Base-by-base conservation (phyloP, 208 protist genomes). In the Wallacemonas collosoma region DNA sequence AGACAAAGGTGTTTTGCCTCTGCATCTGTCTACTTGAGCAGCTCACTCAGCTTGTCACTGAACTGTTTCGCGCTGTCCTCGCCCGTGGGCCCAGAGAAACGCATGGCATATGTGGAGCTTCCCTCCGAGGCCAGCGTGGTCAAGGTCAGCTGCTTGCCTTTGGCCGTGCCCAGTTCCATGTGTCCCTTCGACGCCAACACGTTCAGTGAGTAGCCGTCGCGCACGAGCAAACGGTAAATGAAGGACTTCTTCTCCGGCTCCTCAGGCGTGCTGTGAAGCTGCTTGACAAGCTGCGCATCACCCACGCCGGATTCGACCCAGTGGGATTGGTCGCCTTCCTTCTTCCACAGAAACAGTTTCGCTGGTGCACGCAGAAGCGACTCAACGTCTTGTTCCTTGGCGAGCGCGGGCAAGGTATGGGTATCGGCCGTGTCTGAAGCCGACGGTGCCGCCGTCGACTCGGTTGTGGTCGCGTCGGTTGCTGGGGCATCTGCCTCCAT, bases 151-250 rank as follows among this genome's bases (percentile, higher is more conserved):
- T 91, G 82, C 69, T 81, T 88, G 2, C 78, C 76, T 35, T 90
- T 77, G 17, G 70, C 68, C 60, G 84, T 86, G 44, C 61, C 78
- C 0, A 95, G 56, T 11, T 78, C 43, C 48, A 95, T 81, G 26
- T 66, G 60, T 15, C 83, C 82, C 64, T 83, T 82, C 58, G 61
- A 73, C 9, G 93, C 55, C 15, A 68, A 63, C 2, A 76, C 75
- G 69, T 95, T 95, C 43, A 95, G 80, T 15, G 86, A 79, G 76
- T 93, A 93, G 61, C 90, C 90, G 76, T 91, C 87, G 38, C 90
- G 90, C 54, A 95, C 87, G 67, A 91, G 81, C 35, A 95, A 77
- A 38, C 90, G 90, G 68, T 95, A 87, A 43, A 57, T 51, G 9
- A 78, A 36, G 51, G 73, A 58, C 61, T 60, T 68, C 45, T 80